A percentile compares a stretch with the other conserved stretches of the same genome.
Conservation (phyloP, 306 rosid species). For the Sicyos edulis region DNA sequence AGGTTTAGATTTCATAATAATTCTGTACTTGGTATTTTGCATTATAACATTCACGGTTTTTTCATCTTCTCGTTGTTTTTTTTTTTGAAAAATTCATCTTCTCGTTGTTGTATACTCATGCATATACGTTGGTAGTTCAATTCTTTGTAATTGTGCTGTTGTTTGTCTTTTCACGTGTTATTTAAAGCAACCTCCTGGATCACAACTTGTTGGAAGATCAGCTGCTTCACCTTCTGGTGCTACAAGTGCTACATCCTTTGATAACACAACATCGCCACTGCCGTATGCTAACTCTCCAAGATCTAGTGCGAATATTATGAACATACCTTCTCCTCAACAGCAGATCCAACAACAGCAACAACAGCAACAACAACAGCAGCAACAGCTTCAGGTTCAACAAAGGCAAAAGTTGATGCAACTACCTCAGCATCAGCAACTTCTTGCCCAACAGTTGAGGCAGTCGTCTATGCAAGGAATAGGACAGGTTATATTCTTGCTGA, state of each 20-base stretch:
- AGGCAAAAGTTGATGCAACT: slow-evolving; percentile 71
- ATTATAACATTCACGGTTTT: slow-evolving; percentile 13
- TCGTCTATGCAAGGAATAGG: slow-evolving; percentile 79
- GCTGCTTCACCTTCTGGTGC: slow-evolving; percentile 85
- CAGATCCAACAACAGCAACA: slow-evolving; percentile 59
- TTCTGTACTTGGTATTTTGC: background rate
- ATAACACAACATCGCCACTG: slow-evolving; percentile 68
- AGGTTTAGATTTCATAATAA: background rate
- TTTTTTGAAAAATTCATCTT: no score
- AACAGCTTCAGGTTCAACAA: slow-evolving; percentile 42
- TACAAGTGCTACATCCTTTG: slow-evolving; percentile 60
- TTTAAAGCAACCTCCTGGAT: slow-evolving; percentile 56
- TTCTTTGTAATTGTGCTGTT: slow-evolving; percentile 1
- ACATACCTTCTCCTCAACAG: slow-evolving; percentile 86
- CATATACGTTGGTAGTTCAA: background rate
- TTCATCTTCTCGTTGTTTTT: background rate
- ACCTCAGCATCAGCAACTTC: slow-evolving; percentile 74
- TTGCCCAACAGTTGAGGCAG: slow-evolving; percentile 81
- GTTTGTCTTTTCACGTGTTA: slow-evolving; percentile 18
- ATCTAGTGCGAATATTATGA: slow-evolving; percentile 72
- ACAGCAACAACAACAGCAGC: slow-evolving; percentile 17
- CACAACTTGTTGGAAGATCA: slow-evolving; percentile 88
- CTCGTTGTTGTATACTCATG: background rate
- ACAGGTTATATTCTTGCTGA: slow-evolving; percentile 40
- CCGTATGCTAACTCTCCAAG: slow-evolving; percentile 96